Evolutionary conservation across 768 basidiomycete genomes (phyloP).

Genomic region (Russula sp.): DNA sequence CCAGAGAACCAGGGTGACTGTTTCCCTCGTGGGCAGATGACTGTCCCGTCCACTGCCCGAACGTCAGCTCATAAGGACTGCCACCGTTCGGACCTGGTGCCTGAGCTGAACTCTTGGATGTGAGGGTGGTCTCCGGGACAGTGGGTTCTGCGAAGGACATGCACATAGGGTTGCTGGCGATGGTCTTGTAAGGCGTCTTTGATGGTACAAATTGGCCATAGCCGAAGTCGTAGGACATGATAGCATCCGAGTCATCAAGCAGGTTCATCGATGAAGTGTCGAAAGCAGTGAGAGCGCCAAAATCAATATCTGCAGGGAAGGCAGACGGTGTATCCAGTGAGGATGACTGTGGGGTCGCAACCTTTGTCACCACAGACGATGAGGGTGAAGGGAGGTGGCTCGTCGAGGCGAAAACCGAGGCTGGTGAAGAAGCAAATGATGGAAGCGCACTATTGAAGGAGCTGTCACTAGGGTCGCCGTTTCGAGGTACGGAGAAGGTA

Average conservation of each 20-base stretch:
- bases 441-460: slow-evolving; percentile 21
- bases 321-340: slow-evolving; percentile 28
- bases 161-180: slow-evolving; percentile 79
- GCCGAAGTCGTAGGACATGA: slow-evolving; percentile 32
- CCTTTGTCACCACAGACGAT: slow-evolving; percentile 23
- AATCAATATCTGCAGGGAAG: slow-evolving; percentile 41
- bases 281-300: slow-evolving; percentile 62
- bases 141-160: slow-evolving; percentile 63
- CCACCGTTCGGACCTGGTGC: slow-evolving; percentile 19
- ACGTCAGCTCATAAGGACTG: slow-evolving; percentile 42
- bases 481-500: slow-evolving; percentile 71
- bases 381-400: slow-evolving; percentile 16
- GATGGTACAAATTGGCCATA: slow-evolving; percentile 39
- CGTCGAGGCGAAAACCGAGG: slow-evolving; percentile 5
- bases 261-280: slow-evolving; percentile 62
- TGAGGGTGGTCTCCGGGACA: slow-evolving; percentile 25
- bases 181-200: slow-evolving; percentile 61
- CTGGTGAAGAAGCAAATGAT: slow-evolving; percentile 16
- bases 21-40: slow-evolving; percentile 24
- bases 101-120: slow-evolving; percentile 12
- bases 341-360: slow-evolving; percentile 27
- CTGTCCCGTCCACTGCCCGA: slow-evolving; percentile 33
- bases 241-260: slow-evolving; percentile 47
- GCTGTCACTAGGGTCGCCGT: slow-evolving; percentile 21
- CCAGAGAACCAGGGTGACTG: slow-evolving; percentile 36